Evolutionary conservation across 75 land plant species (phyloP).

Genomic region (Sequoia sempervirens): DNA sequence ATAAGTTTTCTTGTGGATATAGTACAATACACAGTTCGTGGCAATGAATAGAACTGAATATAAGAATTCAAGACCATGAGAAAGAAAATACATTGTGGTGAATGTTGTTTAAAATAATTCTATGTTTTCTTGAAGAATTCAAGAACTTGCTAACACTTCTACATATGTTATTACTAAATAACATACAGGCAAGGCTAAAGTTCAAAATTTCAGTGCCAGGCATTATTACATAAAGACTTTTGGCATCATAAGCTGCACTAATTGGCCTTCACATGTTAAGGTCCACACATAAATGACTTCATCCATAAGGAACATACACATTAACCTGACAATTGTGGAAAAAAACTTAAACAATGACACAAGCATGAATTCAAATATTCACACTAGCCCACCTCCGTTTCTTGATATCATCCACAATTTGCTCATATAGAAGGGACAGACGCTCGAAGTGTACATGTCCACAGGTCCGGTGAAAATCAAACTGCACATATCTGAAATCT

Average conservation of each 20-base stretch:
- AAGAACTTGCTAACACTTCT: background rate
- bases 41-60: background rate
- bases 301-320: background rate
- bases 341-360: background rate
- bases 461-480: slow-evolving; percentile 89
- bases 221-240: background rate
- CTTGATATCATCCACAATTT: slow-evolving; percentile 53
- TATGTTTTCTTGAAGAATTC: background rate
- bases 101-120: background rate
- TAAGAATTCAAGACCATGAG: background rate
- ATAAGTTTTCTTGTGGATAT: too few species aligned
- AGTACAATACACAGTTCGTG: background rate
- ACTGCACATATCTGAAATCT: slow-evolving; percentile 71
- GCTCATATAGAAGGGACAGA: slow-evolving; percentile 61
- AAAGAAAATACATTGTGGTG: background rate
- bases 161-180: background rate
- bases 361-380: slow-evolving; percentile 8
- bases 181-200: background rate
- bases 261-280: background rate
- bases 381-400: slow-evolving; percentile 58
- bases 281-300: background rate
- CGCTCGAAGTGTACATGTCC: slow-evolving; percentile 78
- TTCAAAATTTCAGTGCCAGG: background rate
- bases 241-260: background rate
- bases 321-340: background rate